Base-by-base conservation (phyloP, 202 grass and related monocot species). In the Digitaria exilis region DNA sequence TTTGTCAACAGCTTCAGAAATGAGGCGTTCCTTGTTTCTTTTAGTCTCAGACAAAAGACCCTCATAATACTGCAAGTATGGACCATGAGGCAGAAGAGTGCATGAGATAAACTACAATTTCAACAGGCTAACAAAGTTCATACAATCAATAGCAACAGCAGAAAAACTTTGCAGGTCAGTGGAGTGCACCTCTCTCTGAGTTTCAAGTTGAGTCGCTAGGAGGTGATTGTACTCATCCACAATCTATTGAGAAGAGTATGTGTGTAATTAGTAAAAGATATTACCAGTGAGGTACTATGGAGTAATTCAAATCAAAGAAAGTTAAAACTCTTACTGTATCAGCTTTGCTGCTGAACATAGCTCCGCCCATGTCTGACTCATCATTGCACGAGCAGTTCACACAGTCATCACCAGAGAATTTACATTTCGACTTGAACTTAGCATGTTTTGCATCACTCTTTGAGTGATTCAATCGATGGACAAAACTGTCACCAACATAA, bases 401-500 rank as follows among this genome's bases (percentile, higher is more conserved):
- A 70, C 76, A 84, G 12, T 84, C 78, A 19, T 87, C 60, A 30
- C 91, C 87, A 24, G 82, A 32, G 63, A 71, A 88, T 80, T 89
- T 88, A 89, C 80, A 84, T 70, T 95, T 93, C 21, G 84, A 90
- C 80, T 50, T 85, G 66, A 90, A 75, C 71, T 98, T 98, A 30
- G 84, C 74, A 61, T 87, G 52, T 60, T 94, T 95, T 49, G 65
- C 85, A 41, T 91, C 87, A 8, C 92, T 92, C 84, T 88, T 98
- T 17, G 96, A 98, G 51, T 98, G 93, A 87, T 98, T 98, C 29
- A 98, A 74, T 41, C 93, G 76, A 89, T 98, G 96, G 18, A 98
- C 96, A 51, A 95, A 98, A 66, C 79, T 95, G 80, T 98, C 96
- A 64, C 93, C 93, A 41, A 98, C 93, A 87, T 98, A 98, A 76